Evolutionary conservation across 2,329 filamentous ascomycete species (phyloP), one percentile per base, ranked within the genome.

Genomic region (Aspergillus sp.): DNA sequence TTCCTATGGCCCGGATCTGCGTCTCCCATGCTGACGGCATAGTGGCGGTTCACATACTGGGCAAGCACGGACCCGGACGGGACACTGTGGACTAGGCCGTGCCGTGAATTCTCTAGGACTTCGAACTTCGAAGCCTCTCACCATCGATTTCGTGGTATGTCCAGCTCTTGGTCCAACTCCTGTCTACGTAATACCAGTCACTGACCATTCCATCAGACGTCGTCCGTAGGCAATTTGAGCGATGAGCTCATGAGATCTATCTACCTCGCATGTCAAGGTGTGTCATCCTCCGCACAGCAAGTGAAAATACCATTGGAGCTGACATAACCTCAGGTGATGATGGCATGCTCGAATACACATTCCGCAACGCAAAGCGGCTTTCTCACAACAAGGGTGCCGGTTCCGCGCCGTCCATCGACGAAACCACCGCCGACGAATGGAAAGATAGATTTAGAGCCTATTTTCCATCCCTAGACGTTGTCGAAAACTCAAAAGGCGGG

Each of bases 161-260:
- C 6, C 16, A 16, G n/a, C 21, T 9, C 16, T n/a, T n/a, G n/a
- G 42, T 13, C 4, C 10, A 20, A 16, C 10, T 16, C 6, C 21
- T 19, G 16, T 14, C n/a, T 14, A 31, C 29, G 3, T 13, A 21
- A 14, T 21, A 5, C 14, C 10, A 41, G 16, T 21, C 11, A 19
- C 25, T 54, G 14, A 57, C 63, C 63, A 56, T 14, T 43, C 6
- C 3, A 21, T 42, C 58, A 88, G 86, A 83, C 88, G 20, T 90
- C 93, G 0, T 97, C 93, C 0, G 74, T 97, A 4, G 94, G 93
- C 16, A 84, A 84, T 7, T 67, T 97, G 40, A 91, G 85, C 49
- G 77, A 82, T 40, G 80, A 83, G 5, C 84, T 95, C 54, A 70
- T 97, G 36, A 71, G 73, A 49, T 75, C 76, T 19, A 73, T 89